phyloP scores from a whole-genome alignment of 306 rosid species.

The Castanea sativa region DNA sequence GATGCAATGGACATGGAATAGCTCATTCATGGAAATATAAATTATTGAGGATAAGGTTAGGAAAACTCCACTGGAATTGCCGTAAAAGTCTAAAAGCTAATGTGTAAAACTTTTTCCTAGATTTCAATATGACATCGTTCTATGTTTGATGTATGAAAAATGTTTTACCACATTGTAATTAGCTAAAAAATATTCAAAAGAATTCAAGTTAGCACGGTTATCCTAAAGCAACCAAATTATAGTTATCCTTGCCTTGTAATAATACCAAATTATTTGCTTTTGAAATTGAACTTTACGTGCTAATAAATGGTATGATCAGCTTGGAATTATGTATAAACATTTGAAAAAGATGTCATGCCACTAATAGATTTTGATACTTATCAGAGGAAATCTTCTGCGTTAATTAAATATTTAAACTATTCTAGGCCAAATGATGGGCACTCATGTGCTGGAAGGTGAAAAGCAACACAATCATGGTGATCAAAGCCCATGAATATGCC shows the following conservation, averaged over 20 bases:
- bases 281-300: neutral
- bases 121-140: too few relatives aligned
- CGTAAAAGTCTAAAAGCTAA: too few relatives aligned
- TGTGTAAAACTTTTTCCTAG: neutral
- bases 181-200: too few relatives aligned
- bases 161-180: too few relatives aligned
- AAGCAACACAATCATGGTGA: conserved; percentile 21
- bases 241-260: too few relatives aligned
- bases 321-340: neutral
- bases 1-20: neutral
- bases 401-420: neutral
- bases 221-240: too few relatives aligned
- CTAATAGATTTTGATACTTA: neutral
- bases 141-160: too few relatives aligned
- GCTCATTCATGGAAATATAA: neutral
- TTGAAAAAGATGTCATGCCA: neutral
- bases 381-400: neutral
- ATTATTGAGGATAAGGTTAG: neutral
- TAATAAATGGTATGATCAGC: neutral
- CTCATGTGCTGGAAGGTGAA: conserved; percentile 27
- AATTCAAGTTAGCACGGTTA: too few relatives aligned
- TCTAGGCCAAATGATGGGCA: conserved; percentile 24
- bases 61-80: neutral
- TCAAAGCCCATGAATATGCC: conserved; percentile 39
- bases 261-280: neutral